These are phyloP conservation scores for Penicillium egyptiacum DNA, from an alignment of 495 filamentous ascomycete genomes.

Conservation along the genomic window DNA sequence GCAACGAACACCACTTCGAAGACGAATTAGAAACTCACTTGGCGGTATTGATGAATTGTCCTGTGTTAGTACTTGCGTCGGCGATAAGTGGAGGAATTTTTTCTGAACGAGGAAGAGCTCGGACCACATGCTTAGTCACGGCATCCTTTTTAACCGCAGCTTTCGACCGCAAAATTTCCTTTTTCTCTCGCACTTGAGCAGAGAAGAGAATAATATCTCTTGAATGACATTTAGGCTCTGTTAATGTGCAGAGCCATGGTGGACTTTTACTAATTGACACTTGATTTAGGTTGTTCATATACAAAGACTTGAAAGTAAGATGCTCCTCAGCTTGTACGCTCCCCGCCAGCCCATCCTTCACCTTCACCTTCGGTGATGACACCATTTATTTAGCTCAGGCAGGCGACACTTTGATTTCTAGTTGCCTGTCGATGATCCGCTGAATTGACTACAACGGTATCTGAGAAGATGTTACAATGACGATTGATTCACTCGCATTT, in stretches of 20 bases:
- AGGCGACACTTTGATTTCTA: conserved; percentile 69
- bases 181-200: conserved; percentile 18
- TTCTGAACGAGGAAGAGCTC: conserved; percentile 28
- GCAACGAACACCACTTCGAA: not conserved
- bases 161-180: conserved; percentile 26
- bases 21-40: conserved; percentile 30
- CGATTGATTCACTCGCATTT: conserved; percentile 14
- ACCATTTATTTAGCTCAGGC: conserved; percentile 47
- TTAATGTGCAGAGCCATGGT: conserved; percentile 10
- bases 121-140: conserved; percentile 38
- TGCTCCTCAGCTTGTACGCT: conserved; percentile 1
- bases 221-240: not conserved
- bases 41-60: conserved; percentile 21
- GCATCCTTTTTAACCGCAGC: conserved; percentile 27
- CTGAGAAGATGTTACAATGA: conserved; percentile 61
- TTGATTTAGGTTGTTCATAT: conserved; percentile 1
- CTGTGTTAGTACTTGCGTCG: conserved; percentile 10
- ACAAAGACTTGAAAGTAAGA: conserved; percentile 22
- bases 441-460: conserved; percentile 98
- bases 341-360: conserved; percentile 8
- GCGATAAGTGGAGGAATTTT: conserved; percentile 34
- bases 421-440: conserved; percentile 69
- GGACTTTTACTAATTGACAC: conserved; percentile 1
- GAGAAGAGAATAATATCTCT: conserved; percentile 8
- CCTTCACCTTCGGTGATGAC: conserved; percentile 46